A percentile compares a stretch with the other conserved stretches of the same genome.
Evolutionary conservation across 192 early-diverging fungal species (phyloP).

Genomic region (Coemansia sp.): DNA sequence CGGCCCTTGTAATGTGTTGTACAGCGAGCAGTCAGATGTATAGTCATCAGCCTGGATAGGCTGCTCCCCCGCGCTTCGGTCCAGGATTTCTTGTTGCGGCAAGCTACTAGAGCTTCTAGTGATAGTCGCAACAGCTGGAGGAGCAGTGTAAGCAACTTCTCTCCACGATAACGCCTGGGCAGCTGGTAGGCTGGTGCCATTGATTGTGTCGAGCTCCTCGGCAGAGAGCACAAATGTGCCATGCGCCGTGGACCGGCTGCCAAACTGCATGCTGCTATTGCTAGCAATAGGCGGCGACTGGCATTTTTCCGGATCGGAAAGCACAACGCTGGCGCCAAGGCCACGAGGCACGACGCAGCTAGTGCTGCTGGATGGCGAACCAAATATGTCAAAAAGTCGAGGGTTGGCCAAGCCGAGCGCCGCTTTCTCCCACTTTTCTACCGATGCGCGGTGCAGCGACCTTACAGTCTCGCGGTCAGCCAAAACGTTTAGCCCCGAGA

Average conservation of each 20-base stretch:
- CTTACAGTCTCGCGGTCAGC: not conserved
- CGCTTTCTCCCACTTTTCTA: conserved; percentile 8
- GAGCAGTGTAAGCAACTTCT: not conserved
- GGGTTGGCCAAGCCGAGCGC: conserved; percentile 16
- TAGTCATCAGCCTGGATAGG: not conserved
- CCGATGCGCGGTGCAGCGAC: conserved; percentile 10
- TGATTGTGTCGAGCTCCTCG: conserved; percentile 27
- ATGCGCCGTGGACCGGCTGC: conserved; percentile 10
- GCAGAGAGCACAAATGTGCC: conserved; percentile 28
- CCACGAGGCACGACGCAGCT: not conserved
- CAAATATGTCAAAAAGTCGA: conserved; percentile 14
- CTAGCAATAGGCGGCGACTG: not conserved
- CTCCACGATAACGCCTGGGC: conserved; percentile 2
- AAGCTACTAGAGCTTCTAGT: too few species aligned
- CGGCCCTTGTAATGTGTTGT: conserved; percentile 15
- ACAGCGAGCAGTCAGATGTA: not conserved
- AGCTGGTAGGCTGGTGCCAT: not conserved
- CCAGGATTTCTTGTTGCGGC: not conserved
- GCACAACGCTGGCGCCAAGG: not conserved
- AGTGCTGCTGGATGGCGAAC: conserved; percentile 4
- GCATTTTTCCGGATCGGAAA: not conserved
- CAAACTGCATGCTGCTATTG: conserved; percentile 6
- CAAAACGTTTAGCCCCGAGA: conserved; percentile 17
- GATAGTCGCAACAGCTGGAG: not conserved
- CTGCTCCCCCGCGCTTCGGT: too few species aligned